Conservation (phyloP, 2,329 filamentous ascomycete species). For the Metarhizium anisopliae region DNA sequence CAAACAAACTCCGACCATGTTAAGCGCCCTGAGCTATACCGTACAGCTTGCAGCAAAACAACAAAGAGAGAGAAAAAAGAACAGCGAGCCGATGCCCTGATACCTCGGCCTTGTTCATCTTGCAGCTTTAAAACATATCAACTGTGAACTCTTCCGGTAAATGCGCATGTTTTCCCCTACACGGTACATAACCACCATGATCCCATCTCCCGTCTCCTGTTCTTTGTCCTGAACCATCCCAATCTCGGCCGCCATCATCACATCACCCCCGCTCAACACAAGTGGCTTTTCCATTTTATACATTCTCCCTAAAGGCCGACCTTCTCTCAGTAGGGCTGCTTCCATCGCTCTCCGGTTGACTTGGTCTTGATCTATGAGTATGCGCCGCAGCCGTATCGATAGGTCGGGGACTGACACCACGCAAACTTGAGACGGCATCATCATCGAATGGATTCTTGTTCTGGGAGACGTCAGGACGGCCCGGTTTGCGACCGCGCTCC, state of each 20-base stretch:
- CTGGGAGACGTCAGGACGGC: conserved; percentile 11
- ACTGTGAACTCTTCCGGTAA: not conserved
- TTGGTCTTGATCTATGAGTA: conserved; percentile 15
- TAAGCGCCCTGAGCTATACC: not conserved
- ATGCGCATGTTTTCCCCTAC: not conserved
- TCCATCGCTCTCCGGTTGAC: conserved; percentile 28
- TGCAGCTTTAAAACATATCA: not conserved
- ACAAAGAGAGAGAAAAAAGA: not conserved
- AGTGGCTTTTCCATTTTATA: conserved; percentile 30
- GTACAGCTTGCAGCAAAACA: not conserved
- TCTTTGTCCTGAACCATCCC: not conserved
- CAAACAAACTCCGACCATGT: not conserved
- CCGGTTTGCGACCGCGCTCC: conserved; percentile 25
- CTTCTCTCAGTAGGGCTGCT: conserved; percentile 58
- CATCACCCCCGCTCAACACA: not conserved
- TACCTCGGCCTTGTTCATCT: not conserved
- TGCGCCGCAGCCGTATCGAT: conserved; percentile 39
- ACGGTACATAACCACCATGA: not conserved
- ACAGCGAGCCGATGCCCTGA: not conserved
- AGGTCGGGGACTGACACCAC: conserved; percentile 71
- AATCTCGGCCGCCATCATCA: not conserved
- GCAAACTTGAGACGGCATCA: conserved; percentile 52
- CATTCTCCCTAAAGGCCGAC: conserved; percentile 62
- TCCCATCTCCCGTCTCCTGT: not conserved
- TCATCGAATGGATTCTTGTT: conserved; percentile 63